Evolutionary conservation across 2,329 filamentous ascomycete genomes (phyloP).

Genomic region (Pleurostoma richardsiae): DNA sequence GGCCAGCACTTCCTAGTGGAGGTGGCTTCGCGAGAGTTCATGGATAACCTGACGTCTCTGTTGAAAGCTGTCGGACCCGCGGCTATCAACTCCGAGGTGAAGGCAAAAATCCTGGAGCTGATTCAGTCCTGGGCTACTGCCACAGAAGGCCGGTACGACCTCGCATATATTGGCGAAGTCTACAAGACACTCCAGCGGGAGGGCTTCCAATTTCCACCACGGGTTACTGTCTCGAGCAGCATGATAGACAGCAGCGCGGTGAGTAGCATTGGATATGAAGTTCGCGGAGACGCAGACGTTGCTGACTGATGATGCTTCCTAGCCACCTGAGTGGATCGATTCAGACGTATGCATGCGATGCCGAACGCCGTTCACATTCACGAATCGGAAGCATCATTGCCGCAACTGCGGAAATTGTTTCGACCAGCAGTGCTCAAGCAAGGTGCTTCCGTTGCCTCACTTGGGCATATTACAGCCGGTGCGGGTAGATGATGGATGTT

Average conservation of each 20-base stretch:
- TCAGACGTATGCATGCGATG: conserved; percentile 99
- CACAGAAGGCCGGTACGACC: conserved; percentile 76
- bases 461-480: conserved; percentile 88
- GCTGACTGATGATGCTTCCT: conserved; percentile 7
- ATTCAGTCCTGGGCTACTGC: conserved; percentile 92
- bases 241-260: conserved; percentile 98
- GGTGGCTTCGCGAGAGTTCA: conserved; percentile 94
- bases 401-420: conserved; percentile 98
- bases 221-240: conserved; percentile 80
- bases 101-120: conserved; percentile 83
- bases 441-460: conserved; percentile 82
- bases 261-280: conserved; percentile 29
- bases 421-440: conserved; percentile 89
- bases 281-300: neutral
- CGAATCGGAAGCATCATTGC: conserved; percentile 97
- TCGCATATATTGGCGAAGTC: conserved; percentile 83
- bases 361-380: conserved; percentile 91
- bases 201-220: conserved; percentile 85
- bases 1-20: conserved; percentile 91
- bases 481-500: conserved; percentile 93
- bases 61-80: conserved; percentile 72
- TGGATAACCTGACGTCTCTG: conserved; percentile 92
- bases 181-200: conserved; percentile 80
- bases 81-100: conserved; percentile 79
- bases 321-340: conserved; percentile 96